Percentiles rank a stretch among this genome's conserved stretches.
Conservation (phyloP, 768 basidiomycete species). For the Leccinum imitatum region DNA sequence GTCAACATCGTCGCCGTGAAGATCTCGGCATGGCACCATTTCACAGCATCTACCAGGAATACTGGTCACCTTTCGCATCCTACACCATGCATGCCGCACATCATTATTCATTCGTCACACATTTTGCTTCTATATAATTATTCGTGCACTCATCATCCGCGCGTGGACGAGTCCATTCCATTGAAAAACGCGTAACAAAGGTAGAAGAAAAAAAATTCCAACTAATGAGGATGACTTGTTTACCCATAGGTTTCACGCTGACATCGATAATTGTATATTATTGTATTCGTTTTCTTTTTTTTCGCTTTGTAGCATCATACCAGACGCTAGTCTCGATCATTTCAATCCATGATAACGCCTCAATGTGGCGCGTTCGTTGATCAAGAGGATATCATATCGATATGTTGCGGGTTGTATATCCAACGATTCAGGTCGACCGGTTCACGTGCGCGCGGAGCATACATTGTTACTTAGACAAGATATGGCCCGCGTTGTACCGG, state of each 20-base stretch:
- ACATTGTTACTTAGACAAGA: too few species aligned
- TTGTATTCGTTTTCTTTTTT: background rate
- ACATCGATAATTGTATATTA: background rate
- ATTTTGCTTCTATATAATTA: background rate
- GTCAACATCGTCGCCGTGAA: background rate
- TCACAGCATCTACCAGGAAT: background rate
- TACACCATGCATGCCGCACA: background rate
- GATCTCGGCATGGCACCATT: background rate
- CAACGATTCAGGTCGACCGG: too few species aligned
- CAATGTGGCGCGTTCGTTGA: too few species aligned
- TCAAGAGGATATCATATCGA: too few species aligned
- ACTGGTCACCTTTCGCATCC: background rate
- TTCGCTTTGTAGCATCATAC: constrained; percentile 12
- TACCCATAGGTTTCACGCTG: background rate
- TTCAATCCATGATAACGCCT: too few species aligned
- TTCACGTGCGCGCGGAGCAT: too few species aligned
- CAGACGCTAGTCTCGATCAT: background rate
- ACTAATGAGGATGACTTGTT: background rate
- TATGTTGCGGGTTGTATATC: too few species aligned
- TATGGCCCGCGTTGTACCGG: too few species aligned
- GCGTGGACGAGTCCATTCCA: background rate
- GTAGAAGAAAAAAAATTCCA: background rate
- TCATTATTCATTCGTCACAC: background rate
- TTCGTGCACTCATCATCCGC: background rate
- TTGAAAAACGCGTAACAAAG: background rate